Conservation (phyloP, 2,329 filamentous ascomycete species). For the Teratosphaeria epicoccoides region DNA sequence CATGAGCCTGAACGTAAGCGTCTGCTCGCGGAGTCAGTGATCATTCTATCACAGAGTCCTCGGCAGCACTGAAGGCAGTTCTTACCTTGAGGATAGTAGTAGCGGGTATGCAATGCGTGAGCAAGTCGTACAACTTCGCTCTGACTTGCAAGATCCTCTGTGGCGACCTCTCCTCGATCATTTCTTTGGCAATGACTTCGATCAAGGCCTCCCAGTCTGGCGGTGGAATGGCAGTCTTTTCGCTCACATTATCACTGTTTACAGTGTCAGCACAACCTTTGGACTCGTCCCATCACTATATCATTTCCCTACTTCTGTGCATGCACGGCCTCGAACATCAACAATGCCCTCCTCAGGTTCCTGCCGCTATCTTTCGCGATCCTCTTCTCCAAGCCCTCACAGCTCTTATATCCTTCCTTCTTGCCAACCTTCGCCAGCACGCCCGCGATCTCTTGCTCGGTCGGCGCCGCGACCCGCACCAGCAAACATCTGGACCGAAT, state of each 20-base stretch:
- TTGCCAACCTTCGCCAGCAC: constrained; percentile 61
- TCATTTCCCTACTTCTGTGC: constrained; percentile 70
- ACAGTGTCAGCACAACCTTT: constrained; percentile 22
- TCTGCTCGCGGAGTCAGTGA: constrained; percentile 33
- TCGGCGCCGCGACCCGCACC: constrained; percentile 82
- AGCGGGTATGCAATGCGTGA: constrained; percentile 93
- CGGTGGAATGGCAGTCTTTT: constrained; percentile 79
- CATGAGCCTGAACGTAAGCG: constrained; percentile 86
- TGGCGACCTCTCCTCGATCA: constrained; percentile 86
- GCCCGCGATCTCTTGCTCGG: constrained; percentile 69
- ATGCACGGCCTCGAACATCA: constrained; percentile 97
- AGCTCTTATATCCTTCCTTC: constrained; percentile 73
- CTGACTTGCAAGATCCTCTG: constrained; percentile 77
- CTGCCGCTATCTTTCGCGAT: constrained; percentile 86
- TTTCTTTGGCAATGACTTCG: constrained; percentile 78
- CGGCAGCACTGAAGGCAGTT: not conserved
- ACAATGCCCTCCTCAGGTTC: constrained; percentile 76
- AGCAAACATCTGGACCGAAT: constrained; percentile 86
- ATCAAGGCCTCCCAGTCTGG: constrained; percentile 96
- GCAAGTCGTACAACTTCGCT: constrained; percentile 88
- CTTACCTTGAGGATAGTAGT: constrained; percentile 76
- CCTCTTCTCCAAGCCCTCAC: constrained; percentile 64
- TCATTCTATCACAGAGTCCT: not conserved
- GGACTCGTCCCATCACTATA: not conserved
- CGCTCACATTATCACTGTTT: constrained; percentile 73